Base-by-base conservation (phyloP, 352 stramenopile genomes). In the Ophiocytium majus region DNA sequence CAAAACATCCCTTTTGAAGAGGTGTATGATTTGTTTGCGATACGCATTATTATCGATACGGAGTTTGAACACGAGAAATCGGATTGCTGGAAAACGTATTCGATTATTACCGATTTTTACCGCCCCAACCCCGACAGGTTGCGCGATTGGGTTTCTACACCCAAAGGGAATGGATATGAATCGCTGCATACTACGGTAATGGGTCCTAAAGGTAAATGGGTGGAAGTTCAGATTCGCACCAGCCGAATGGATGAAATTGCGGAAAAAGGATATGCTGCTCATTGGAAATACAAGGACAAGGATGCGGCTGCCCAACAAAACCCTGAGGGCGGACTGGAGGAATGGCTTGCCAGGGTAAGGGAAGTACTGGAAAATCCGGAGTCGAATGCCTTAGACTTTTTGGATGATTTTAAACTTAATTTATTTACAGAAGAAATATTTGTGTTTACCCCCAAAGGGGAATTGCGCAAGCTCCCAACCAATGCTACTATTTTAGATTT, bases 191-290 rank as follows among this genome's bases (percentile, higher is more conserved):
- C 57, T 28, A 71, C 57, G 19, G 57, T 71, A 71, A 71, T 71
- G 57, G 57, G 57, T 28, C 57, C 57, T 28, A 28, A 71, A 28
- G 57, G 57, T 71, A 71, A 71, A 71, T 71, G 57, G 57, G 71
- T 79, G 23, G 71, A 79, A 79, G 71, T 79, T 31, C 71, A 79
- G 31, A 79, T 79, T 23, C 71, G 71, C 71, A 79, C 71, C 35
- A 35, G 23, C 31, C 10, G 23, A 23, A 79, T 79, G 71, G 9
- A 79, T 23, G 23, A 23, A 34, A 35, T 23, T 49, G 71, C 71
- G 23, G 71, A 79, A 35, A 19, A 19, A 49, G 71, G 71, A 17
- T 79, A 79, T 79, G 71, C 71, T 10, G 23, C 9, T 79, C 71
- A 79, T 34, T 9, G 9, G 23, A 19, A 79, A 9, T 79, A 79